A percentile compares a stretch with the other conserved stretches of the same genome.
Conservation (phyloP, 495 filamentous ascomycete genomes). For the Penicillium canescens region DNA sequence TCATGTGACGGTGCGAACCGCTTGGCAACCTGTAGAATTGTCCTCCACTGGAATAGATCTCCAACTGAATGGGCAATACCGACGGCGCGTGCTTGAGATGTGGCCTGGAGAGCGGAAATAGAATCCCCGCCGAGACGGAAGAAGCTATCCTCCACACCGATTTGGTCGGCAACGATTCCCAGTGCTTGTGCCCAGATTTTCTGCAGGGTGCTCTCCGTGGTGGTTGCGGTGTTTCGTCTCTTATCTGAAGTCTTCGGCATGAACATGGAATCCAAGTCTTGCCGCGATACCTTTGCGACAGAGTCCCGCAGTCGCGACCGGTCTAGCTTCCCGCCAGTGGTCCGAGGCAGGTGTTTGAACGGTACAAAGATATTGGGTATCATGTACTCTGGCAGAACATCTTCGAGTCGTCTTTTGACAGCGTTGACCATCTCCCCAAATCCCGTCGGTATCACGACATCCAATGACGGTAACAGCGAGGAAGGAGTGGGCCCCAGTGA, state of each 20-base stretch:
- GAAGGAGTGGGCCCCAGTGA: no score
- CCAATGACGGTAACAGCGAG: neutral
- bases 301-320: conserved; percentile 7
- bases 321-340: conserved; percentile 18
- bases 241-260: neutral
- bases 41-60: neutral
- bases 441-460: neutral
- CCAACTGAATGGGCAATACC: neutral
- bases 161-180: conserved; percentile 18
- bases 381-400: conserved; percentile 19
- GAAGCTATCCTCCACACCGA: conserved; percentile 26
- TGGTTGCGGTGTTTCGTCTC: conserved; percentile 6
- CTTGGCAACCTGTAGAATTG: conserved; percentile 21
- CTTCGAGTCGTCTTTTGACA: neutral
- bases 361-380: conserved; percentile 14
- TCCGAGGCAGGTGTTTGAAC: conserved; percentile 12
- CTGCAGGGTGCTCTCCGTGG: conserved; percentile 27
- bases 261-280: neutral
- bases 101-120: conserved; percentile 29
- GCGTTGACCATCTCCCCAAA: neutral
- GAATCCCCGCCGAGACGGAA: conserved; percentile 34
- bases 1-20: neutral
- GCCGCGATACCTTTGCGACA: neutral
- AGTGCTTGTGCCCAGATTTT: conserved; percentile 33
- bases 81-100: conserved; percentile 15